Evolutionary conservation across 2,329 filamentous ascomycete genomes (phyloP).

Genomic region (Sphaerulina vaccinii): DNA sequence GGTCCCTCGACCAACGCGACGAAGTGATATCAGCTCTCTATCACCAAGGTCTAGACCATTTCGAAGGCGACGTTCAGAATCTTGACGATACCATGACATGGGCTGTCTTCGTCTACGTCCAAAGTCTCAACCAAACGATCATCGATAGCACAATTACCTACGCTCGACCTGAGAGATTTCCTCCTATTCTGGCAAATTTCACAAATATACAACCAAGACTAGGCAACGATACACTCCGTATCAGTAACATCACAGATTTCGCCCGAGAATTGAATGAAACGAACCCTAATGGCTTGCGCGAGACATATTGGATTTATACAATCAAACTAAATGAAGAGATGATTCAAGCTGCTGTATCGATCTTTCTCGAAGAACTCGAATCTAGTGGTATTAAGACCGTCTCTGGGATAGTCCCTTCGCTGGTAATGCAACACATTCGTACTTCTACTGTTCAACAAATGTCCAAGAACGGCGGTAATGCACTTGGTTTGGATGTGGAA

Average conservation of each 20-base stretch:
- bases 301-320: constrained; percentile 16
- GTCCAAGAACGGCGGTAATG: constrained; percentile 16
- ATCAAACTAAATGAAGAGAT: constrained; percentile 10
- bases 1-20: constrained; percentile 6
- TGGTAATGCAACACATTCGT: not conserved
- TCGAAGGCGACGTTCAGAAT: constrained; percentile 5
- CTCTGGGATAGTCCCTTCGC: not conserved
- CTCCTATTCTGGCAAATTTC: constrained; percentile 13
- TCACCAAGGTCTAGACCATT: constrained; percentile 2
- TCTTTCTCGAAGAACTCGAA: constrained; percentile 8
- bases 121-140: not conserved
- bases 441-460: constrained; percentile 7
- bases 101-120: constrained; percentile 8
- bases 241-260: constrained; percentile 12
- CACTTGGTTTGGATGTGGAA: constrained; percentile 9
- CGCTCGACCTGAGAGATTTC: constrained; percentile 3
- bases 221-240: not conserved
- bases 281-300: constrained; percentile 16
- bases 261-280: constrained; percentile 3
- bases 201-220: not conserved
- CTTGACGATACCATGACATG: constrained; percentile 1
- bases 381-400: constrained; percentile 5
- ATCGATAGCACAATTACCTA: constrained; percentile 5
- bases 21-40: not conserved
- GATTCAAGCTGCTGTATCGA: not conserved